Base-by-base conservation (phyloP, 164 flowering plant species). In the Piper betle region DNA sequence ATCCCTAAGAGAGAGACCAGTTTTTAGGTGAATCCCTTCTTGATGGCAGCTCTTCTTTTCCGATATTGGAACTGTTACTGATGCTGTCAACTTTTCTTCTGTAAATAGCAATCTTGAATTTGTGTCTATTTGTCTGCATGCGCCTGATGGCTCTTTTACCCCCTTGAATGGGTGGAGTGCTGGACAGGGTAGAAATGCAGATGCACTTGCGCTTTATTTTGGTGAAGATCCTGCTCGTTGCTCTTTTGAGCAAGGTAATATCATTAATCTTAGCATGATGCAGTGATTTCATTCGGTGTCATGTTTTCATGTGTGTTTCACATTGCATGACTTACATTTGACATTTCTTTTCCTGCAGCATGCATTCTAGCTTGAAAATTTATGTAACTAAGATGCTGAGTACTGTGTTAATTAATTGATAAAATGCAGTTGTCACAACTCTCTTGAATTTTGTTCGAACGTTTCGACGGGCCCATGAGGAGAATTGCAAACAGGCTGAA, bases 171-270 rank as follows among this genome's bases (percentile, higher is more conserved):
- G 46, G 50, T 66, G 60, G 59, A 57, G 53, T 69, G 66, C 55
- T 68, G 54, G 62, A 72, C 87, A 93, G 99, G 99, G 99, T 66
- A 84, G 84, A 77, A 93, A 86, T 79, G 99, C 99, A 42, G 99
- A 93, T 83, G 97, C 94, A 46, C 86, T 93, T 52, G 88, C 89
- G 55, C 71, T 82, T 20, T 93, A 93, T 72, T 93, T 90, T 68
- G 96, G 94, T 55, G 99, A 93, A 73, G 97, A 93, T 69, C 97
- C 99, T 71, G 84, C 87, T 37, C 87, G 90, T 12, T 89, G 87
- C 79, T 97, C 97, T 63, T 89, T 93, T 76, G 98, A 93, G 68
- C 98, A 93, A 84, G 98, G 98, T 87, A 76, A 69, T 10, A 18
- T 39, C 54, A 18, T n/a, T 4, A 10, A 18, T 58, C 25, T n/a